Evolutionary conservation across 305 asterid genomes (phyloP).

Genomic region (Fraxinus baroniana): DNA sequence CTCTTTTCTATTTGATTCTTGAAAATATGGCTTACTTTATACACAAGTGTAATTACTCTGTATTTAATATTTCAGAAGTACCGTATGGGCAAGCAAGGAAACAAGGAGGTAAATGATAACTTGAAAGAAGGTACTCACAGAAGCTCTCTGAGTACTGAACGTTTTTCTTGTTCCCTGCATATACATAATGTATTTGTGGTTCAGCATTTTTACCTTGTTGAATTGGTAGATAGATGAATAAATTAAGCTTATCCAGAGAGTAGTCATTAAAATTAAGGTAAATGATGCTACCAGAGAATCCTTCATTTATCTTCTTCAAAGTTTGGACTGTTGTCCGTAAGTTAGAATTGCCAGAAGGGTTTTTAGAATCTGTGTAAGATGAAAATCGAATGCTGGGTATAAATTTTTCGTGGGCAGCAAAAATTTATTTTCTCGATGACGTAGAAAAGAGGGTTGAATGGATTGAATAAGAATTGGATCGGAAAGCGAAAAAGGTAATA

Average conservation of each 20-base stretch:
- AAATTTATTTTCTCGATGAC: not conserved
- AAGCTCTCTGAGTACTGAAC: not conserved
- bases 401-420: not conserved
- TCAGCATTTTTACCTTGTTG: not conserved
- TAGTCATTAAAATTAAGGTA: not conserved
- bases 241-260: not conserved
- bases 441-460: too few relatives aligned
- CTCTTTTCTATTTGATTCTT: not conserved
- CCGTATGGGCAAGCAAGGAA: slow-evolving; percentile 54
- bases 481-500: too few relatives aligned
- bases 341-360: not conserved
- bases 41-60: not conserved
- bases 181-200: not conserved
- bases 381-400: not conserved
- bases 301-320: not conserved
- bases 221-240: not conserved
- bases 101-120: slow-evolving; percentile 51
- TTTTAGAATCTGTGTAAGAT: not conserved
- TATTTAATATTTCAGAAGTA: slow-evolving; percentile 50
- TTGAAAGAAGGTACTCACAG: slow-evolving; percentile 50
- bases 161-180: slow-evolving; percentile 6
- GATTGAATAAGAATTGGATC: too few relatives aligned
- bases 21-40: not conserved
- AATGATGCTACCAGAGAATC: not conserved
- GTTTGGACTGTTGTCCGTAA: not conserved